These are phyloP conservation scores for Intubia oerlemansii DNA, from an alignment of 2,329 filamentous ascomycete genomes.

Conservation along the genomic window DNA sequence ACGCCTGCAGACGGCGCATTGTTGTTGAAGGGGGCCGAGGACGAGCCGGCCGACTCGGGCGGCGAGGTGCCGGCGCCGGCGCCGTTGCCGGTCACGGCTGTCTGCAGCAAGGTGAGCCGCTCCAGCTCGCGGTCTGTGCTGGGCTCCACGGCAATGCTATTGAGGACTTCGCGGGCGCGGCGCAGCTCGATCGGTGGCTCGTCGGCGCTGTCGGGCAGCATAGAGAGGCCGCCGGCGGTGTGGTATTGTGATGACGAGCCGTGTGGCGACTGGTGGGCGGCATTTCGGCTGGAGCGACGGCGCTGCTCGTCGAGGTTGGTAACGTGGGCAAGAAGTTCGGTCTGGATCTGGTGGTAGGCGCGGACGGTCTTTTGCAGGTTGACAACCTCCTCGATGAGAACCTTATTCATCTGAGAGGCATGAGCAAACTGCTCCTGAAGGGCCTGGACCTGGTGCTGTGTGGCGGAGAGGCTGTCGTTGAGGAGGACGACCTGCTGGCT, in stretches of 20 bases:
- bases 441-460: constrained; percentile 78
- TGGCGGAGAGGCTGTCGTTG: constrained; percentile 71
- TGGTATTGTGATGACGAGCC: too few species aligned
- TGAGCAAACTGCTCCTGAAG: constrained; percentile 72
- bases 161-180: constrained; percentile 33
- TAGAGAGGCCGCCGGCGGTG: constrained; percentile 11
- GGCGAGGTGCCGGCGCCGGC: constrained; percentile 17
- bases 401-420: constrained; percentile 40
- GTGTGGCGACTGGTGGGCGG: constrained; percentile 17
- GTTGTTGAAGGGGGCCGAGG: constrained; percentile 34
- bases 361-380: constrained; percentile 38
- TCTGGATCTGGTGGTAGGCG: constrained; percentile 33
- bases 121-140: constrained; percentile 33
- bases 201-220: constrained; percentile 24
- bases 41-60: constrained; percentile 27
- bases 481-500: constrained; percentile 78
- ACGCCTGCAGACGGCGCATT: constrained; percentile 12
- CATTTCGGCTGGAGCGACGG: constrained; percentile 19
- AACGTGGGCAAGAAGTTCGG: constrained; percentile 34
- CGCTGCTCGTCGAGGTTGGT: constrained; percentile 23
- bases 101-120: constrained; percentile 29
- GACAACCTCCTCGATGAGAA: constrained; percentile 39
- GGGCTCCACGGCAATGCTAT: constrained; percentile 27
- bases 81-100: constrained; percentile 5
- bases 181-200: constrained; percentile 29